These are phyloP conservation scores for Filosporella fistucella DNA, from an alignment of 495 filamentous ascomycete genomes.

Conservation along the genomic window DNA sequence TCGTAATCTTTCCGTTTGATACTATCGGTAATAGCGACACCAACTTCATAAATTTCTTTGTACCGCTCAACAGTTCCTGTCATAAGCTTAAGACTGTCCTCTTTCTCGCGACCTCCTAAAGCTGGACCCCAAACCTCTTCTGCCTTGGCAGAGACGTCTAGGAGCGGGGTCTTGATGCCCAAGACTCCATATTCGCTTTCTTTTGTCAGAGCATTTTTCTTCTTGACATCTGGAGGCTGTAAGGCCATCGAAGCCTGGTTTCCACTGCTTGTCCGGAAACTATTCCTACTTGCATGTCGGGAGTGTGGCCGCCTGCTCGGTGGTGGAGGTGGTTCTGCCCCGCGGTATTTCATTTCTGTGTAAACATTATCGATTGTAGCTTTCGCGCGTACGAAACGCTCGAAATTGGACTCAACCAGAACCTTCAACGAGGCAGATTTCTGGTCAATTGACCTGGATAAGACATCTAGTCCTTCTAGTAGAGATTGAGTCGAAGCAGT, in stretches of 20 bases:
- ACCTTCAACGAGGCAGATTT: slow-evolving; percentile 95
- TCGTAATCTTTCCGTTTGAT: slow-evolving; percentile 91
- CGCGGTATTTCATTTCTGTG: slow-evolving; percentile 91
- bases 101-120: slow-evolving; percentile 85
- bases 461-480: slow-evolving; percentile 70
- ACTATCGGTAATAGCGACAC: slow-evolving; percentile 69
- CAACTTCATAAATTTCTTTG: slow-evolving; percentile 75
- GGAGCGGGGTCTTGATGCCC: slow-evolving; percentile 80
- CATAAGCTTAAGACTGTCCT: slow-evolving; percentile 75
- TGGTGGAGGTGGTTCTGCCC: slow-evolving; percentile 48
- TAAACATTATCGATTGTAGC: slow-evolving; percentile 98
- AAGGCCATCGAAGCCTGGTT: slow-evolving; percentile 24
- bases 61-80: slow-evolving; percentile 69
- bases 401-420: slow-evolving; percentile 94
- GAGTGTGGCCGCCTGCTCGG: slow-evolving; percentile 46
- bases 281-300: slow-evolving; percentile 57
- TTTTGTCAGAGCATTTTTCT: slow-evolving; percentile 86
- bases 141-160: slow-evolving; percentile 86
- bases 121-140: slow-evolving; percentile 97
- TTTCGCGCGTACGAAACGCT: slow-evolving; percentile 93
- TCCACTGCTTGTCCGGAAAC: slow-evolving; percentile 50
- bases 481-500: slow-evolving; percentile 75
- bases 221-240: slow-evolving; percentile 38
- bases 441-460: slow-evolving; percentile 89
- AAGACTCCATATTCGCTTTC: slow-evolving; percentile 93